Percentiles rank a stretch among this genome's conserved stretches.
Conservation (phyloP, 1,284 basidiomycete species). For the Ganoderma leucocontextum region DNA sequence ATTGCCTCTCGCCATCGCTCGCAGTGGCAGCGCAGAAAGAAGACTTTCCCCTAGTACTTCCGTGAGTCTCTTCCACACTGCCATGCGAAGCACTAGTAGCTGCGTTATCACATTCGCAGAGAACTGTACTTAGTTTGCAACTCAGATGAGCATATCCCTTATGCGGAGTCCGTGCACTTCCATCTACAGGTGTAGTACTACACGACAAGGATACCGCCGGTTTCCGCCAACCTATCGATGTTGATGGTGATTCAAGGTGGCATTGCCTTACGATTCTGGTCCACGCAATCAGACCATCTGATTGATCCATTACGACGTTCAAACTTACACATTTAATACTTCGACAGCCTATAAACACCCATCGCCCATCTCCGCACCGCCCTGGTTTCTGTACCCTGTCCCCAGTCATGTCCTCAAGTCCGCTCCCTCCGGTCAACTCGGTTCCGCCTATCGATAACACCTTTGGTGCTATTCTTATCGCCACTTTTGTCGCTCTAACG, state of each 20-base stretch:
- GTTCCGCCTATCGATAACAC: neutral
- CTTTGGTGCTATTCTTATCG: neutral
- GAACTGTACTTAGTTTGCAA: neutral
- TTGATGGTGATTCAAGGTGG: neutral
- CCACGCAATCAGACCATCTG: no score
- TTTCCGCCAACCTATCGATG: neutral
- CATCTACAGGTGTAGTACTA: neutral
- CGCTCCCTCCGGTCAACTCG: neutral
- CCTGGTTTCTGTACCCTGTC: neutral
- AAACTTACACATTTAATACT: neutral
- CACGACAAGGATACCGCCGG: neutral
- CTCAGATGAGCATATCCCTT: no score
- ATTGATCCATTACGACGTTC: neutral
- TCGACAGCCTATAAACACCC: neutral
- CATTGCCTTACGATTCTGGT: no score
- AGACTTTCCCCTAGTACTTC: no score
- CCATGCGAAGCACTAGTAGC: no score
- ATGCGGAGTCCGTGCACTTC: neutral
- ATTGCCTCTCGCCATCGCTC: no score
- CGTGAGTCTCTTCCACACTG: no score
- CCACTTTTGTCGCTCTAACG: neutral
- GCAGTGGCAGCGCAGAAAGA: no score
- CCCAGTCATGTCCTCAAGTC: neutral
- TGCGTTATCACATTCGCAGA: neutral
- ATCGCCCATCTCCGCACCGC: neutral